phyloP scores from a whole-genome alignment of 176 grass and related monocot genomes.

The Aegilops sharonensis region DNA sequence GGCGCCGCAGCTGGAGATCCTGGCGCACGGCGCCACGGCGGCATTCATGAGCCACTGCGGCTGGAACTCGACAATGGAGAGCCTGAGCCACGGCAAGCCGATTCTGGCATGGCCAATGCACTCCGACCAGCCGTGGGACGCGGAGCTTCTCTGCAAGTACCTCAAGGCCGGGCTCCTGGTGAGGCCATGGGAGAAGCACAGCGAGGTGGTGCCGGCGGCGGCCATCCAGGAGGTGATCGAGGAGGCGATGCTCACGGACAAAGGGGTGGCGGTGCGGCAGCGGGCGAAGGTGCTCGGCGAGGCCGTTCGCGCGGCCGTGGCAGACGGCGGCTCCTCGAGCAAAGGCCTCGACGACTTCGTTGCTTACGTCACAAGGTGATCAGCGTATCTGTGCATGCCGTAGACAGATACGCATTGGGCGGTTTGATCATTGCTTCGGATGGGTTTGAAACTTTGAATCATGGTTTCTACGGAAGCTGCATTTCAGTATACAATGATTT shows the following conservation, averaged over 20 bases:
- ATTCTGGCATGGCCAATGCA: slow-evolving; percentile 57
- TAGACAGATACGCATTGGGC: neutral
- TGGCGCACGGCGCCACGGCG: slow-evolving; percentile 45
- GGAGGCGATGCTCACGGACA: slow-evolving; percentile 28
- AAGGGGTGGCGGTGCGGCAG: slow-evolving; percentile 17
- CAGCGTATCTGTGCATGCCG: neutral
- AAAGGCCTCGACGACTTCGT: slow-evolving; percentile 47
- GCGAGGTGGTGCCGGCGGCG: slow-evolving; percentile 12
- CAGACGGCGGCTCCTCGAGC: slow-evolving; percentile 29
- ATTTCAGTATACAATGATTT: neutral
- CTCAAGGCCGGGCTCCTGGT: neutral
- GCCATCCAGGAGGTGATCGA: slow-evolving; percentile 36
- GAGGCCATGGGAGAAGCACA: slow-evolving; percentile 21
- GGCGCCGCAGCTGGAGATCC: slow-evolving; percentile 78
- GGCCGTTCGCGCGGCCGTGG: slow-evolving; percentile 17
- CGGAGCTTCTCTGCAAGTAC: slow-evolving; percentile 39
- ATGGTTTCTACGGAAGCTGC: no score
- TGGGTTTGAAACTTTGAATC: neutral
- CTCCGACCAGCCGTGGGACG: slow-evolving; percentile 58
- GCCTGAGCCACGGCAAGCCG: neutral
- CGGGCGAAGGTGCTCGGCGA: slow-evolving; percentile 44
- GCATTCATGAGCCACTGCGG: slow-evolving; percentile 87
- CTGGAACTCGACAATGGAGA: slow-evolving; percentile 76
- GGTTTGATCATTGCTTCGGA: no score
- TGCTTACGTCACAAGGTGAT: slow-evolving; percentile 46